phyloP scores from a whole-genome alignment of 1,139 yeast species.

The Yamadazyma sp. region DNA sequence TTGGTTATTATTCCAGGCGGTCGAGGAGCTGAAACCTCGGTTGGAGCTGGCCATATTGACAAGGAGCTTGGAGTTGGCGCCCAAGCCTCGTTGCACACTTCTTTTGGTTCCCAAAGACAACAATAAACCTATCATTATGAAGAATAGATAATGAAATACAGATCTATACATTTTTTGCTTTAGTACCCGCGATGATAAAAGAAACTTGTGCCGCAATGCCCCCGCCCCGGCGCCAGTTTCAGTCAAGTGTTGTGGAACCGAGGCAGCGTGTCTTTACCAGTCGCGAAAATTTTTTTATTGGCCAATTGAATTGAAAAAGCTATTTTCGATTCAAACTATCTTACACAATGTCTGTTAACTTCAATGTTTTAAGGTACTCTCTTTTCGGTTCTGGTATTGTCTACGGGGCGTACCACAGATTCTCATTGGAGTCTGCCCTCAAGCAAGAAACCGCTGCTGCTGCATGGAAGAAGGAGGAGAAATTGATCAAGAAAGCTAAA shows the following conservation, averaged over 20 bases:
- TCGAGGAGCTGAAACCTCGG: conserved; percentile 20
- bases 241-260: not conserved
- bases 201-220: no score
- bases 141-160: not conserved
- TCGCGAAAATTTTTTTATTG: conserved; percentile 10
- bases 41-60: conserved; percentile 3
- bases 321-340: conserved; percentile 4
- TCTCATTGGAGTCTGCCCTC: conserved; percentile 61
- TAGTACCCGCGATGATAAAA: no score
- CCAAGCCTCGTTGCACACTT: conserved; percentile 12
- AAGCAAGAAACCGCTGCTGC: conserved; percentile 55
- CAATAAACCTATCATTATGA: conserved; percentile 28
- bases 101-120: conserved; percentile 28
- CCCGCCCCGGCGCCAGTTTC: not conserved
- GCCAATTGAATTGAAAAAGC: conserved; percentile 9
- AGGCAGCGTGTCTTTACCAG: not conserved
- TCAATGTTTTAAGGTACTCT: conserved; percentile 87
- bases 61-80: conserved; percentile 5
- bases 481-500: conserved; percentile 84
- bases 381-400: conserved; percentile 86
- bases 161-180: conserved; percentile 1
- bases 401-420: conserved; percentile 88
- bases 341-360: conserved; percentile 20
- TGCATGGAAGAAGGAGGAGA: conserved; percentile 66
- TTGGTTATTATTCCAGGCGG: conserved; percentile 19